phyloP scores from a whole-genome alignment of 2,329 filamentous ascomycete species.

The Penicillium oxalicum region DNA sequence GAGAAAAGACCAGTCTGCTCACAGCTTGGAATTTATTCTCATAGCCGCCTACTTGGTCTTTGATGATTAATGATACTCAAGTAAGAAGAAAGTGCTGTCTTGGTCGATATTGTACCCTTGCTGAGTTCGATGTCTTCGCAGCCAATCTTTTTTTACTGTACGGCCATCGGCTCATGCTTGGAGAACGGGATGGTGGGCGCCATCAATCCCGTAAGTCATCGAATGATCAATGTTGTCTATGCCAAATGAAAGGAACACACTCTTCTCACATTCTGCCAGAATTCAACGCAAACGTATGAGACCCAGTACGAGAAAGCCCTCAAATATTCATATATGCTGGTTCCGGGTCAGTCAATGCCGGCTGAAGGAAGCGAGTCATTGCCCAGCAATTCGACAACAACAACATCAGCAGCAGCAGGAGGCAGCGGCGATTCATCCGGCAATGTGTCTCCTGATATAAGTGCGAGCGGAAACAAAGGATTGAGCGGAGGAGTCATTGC shows the following conservation, averaged over 20 bases:
- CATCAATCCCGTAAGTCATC: constrained; percentile 58
- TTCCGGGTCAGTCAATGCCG: constrained; percentile 53
- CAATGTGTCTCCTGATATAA: constrained; percentile 5
- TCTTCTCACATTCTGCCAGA: constrained; percentile 22
- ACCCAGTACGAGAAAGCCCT: constrained; percentile 45
- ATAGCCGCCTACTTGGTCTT: constrained; percentile 34
- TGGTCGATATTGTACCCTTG: background rate
- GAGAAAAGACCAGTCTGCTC: background rate
- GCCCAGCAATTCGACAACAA: background rate
- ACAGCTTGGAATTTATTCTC: background rate
- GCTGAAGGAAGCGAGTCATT: constrained; percentile 35
- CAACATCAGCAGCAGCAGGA: constrained; percentile 7
- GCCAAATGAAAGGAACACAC: no score
- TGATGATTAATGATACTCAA: constrained; percentile 54
- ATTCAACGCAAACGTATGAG: constrained; percentile 45
- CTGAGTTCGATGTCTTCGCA: constrained; percentile 1
- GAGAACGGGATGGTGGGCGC: constrained; percentile 66
- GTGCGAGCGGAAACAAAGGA: constrained; percentile 2
- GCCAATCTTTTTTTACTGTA: constrained; percentile 66
- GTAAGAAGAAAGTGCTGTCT: constrained; percentile 11
- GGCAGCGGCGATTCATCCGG: constrained; percentile 4
- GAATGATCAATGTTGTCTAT: background rate
- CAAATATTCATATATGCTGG: constrained; percentile 48
- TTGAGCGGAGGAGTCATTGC: constrained; percentile 50
- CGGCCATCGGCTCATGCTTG: constrained; percentile 60